These are phyloP conservation scores for Cucurbita maxima DNA, from an alignment of 306 rosid species.

Conservation along the genomic window DNA sequence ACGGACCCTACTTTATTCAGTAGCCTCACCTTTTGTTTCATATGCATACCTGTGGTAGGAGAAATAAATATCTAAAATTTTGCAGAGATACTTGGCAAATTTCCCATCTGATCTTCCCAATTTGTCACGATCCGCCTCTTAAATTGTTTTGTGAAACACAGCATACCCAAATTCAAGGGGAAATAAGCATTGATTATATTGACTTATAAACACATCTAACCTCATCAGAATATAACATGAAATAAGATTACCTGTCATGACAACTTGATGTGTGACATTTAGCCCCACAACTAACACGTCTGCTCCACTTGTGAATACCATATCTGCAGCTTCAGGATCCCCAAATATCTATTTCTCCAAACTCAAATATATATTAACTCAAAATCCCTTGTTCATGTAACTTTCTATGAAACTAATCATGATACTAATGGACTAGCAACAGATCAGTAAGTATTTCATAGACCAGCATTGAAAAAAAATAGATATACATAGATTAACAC, in stretches of 20 bases:
- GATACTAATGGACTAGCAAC: too few relatives aligned
- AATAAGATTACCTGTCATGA: conserved; percentile 41
- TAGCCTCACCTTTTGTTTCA: conserved; percentile 36
- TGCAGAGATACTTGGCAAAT: conserved; percentile 58
- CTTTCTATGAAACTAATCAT: too few relatives aligned
- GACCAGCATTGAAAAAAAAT: too few relatives aligned
- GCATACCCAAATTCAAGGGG: neutral
- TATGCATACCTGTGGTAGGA: conserved; percentile 65
- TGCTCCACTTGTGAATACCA: conserved; percentile 76
- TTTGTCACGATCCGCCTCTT: conserved; percentile 56
- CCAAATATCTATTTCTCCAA: conserved; percentile 49
- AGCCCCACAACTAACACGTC: conserved; percentile 65
- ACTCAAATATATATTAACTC: neutral
- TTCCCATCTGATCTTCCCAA: conserved; percentile 63
- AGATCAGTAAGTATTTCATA: too few relatives aligned
- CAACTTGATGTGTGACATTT: conserved; percentile 85
- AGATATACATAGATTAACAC: too few relatives aligned
- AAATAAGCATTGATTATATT: neutral
- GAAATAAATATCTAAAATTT: conserved; percentile 61
- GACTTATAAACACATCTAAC: neutral
- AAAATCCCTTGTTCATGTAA: neutral
- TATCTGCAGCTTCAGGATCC: conserved; percentile 94
- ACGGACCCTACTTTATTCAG: neutral
- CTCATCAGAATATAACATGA: neutral
- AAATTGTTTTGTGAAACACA: conserved; percentile 9